Base-by-base conservation (phyloP, 1,284 basidiomycete species). In the Rhodotorula glutinis region DNA sequence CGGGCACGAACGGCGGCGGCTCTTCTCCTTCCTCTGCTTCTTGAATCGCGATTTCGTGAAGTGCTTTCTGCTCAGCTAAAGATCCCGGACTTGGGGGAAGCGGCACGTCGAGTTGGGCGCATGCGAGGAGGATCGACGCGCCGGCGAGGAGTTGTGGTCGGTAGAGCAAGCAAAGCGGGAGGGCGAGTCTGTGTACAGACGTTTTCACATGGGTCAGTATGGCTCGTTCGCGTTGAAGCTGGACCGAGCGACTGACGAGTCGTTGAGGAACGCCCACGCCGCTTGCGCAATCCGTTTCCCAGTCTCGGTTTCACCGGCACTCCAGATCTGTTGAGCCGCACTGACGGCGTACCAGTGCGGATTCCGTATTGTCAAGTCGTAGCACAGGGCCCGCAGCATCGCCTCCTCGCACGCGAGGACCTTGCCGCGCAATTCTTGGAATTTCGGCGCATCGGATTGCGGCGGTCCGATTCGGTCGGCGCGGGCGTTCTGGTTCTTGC, bases 401-500 rank as follows among this genome's bases (percentile, higher is more conserved):
- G 73, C 68, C 61, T 77, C 76, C 60, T 77, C 76, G 40, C 53
- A 58, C 30, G 62, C 67, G 19, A 76, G 60, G 40, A 77, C 67
- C 41, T 65, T 60, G 47, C 63, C 60, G 13, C 71, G 69, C 23
- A 67, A 27, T 17, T 57, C 43, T 25, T 40, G 40, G 55, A 74
- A 70, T 0, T 27, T 27, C 23, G 33, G 53, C 7, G 21, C 7
- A 9, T 41, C 41, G 49, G 49, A 25, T 27, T 51, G 25, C 13
- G 49, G 49, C 13, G n/a, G 14, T 7, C 16, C 25, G 25, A 51
- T 51, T 13, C 49, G 49, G 25, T 51, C 38, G 46, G 47, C 17
- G 61, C 47, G 40, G 40, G 10, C 25, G 30, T 40, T 8, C 14
- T 4, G 25, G 9, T 40, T 14, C 11, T 49, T 53, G 2, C 23